Base-by-base conservation (phyloP, 73 alveolate genomes). In the Paramecium pentaurelia region DNA sequence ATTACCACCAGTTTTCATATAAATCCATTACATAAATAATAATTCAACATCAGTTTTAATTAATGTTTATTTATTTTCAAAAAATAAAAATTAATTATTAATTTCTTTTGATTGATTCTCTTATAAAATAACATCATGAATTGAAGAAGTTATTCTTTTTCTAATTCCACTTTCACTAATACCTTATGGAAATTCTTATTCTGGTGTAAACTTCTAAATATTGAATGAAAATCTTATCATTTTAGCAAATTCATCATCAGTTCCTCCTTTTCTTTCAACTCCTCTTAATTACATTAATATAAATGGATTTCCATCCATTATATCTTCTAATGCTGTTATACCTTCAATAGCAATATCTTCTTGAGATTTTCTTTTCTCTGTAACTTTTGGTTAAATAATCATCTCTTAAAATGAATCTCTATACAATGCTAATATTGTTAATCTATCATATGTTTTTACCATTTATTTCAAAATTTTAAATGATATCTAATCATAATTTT, bases 381-480 rank as follows among this genome's bases (percentile, higher is more conserved):
- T 32, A n/a, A 32, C 60, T 71, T 49, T 71, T 27, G 71, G 80
- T 28, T 89, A 22, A 28, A 60, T 45, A 30, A 44, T 58, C 32
- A 89, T 28, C 10, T 89, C 94, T 71, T 89, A 73, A 89, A 83
- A 89, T 18, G 92, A 40, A 28, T 89, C 88, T 73, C 94, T 89
- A 18, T 42, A 47, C 0, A 83, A 60, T 0, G 88, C 94, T 22
- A 89, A 16, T 9, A 89, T 32, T 40, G 49, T 25, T 5, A 89
- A n/a, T 73, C 94, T 68, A 44, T 89, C 91, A 34, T 42, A 89
- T 3, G 86, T 89, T 47, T 73, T 73, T 7, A 89, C 37, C 60
- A 89, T 89, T 22, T 40, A 58, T 42, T 28, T 44, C 14, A 89
- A 10, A 7, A 89, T 51, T 71, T 71, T 71, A 25, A 89, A 89